phyloP scores from a whole-genome alignment of 768 basidiomycete genomes.

The Trametes coccinea region DNA sequence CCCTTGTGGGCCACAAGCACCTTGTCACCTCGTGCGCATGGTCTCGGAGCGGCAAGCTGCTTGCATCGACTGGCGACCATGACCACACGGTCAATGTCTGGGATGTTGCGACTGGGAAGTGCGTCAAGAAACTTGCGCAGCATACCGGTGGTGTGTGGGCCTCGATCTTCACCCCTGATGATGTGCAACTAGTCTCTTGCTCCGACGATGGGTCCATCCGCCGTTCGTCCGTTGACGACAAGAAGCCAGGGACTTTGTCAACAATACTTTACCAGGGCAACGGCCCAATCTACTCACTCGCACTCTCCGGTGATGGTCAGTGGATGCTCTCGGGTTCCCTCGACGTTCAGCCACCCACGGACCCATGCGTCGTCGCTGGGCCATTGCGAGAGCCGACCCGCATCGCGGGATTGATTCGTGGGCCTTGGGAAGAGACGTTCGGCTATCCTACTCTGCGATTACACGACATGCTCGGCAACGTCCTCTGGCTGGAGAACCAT shows the following conservation, averaged over 20 bases:
- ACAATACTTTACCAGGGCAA: not conserved
- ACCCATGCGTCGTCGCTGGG: not conserved
- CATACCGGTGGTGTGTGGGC: slow-evolving; percentile 22
- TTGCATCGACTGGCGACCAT: not conserved
- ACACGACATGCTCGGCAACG: not conserved
- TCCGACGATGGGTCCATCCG: slow-evolving; percentile 27
- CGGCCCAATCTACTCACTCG: not conserved
- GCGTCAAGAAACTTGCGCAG: slow-evolving; percentile 9
- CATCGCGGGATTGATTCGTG: not conserved
- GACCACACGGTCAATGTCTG: not conserved
- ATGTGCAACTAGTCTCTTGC: slow-evolving; percentile 23
- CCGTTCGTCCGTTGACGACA: slow-evolving; percentile 18
- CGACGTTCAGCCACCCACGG: not conserved
- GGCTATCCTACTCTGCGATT: not conserved
- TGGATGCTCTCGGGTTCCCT: not conserved
- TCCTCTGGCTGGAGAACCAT: not conserved
- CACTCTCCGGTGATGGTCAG: not conserved
- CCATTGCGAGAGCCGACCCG: not conserved
- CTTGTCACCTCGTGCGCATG: slow-evolving; percentile 36
- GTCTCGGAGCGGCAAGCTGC: not conserved
- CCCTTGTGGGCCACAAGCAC: slow-evolving; percentile 20
- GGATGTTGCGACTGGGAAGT: not conserved
- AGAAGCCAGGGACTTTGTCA: not conserved
- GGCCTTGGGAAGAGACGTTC: not conserved
- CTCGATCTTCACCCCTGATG: slow-evolving; percentile 29